Evolutionary conservation across 805 yeast genomes (phyloP), one percentile per base, ranked within the genome.

Genomic region (Clavispora fructus): DNA sequence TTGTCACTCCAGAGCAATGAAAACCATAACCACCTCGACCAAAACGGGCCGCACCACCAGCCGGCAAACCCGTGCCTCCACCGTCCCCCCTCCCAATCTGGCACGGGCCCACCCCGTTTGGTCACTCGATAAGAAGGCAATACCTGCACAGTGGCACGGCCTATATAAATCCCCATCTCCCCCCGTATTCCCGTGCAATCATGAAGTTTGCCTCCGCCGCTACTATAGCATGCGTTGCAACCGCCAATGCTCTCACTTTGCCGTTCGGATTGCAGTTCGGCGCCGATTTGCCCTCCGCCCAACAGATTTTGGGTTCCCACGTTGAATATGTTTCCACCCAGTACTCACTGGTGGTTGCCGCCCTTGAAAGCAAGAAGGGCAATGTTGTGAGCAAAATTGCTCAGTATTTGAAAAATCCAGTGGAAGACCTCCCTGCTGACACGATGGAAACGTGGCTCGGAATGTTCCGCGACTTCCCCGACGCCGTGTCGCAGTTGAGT

Each of bases 391-490:
- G 67, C 40, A 65, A 78, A 45, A 82, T 82, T 43, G 69, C 83
- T 16, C 68, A 69, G 35, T 74, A 75, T 28, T 61, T 81, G 55
- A 74, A 78, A 45, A 72, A 79, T 51, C 78, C 83, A 4, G 46
- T 75, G 27, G 79, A 75, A 27, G 53, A 69, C 13, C 55, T 83
- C 39, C 69, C 85, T 14, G 59, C 66, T 5, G 80, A 75, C 11
- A 63, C 83, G 42, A 74, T 77, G 58, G 49, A 61, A 25, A 58
- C 77, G 29, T 85, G 91, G 91, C 58, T 76, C 26, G 89, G 84
- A 35, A 77, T 84, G 81, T 68, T 83, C 33, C 46, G 73, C 56
- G 64, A 69, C 42, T 85, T 77, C 65, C 91, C 91, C 23, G 67
- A 73, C n/a, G 70, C 80, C 25, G 63, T 81, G 16, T 56, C 71